Base-by-base conservation (phyloP, 2,329 filamentous ascomycete species). In the Colletotrichum cordylinicola region DNA sequence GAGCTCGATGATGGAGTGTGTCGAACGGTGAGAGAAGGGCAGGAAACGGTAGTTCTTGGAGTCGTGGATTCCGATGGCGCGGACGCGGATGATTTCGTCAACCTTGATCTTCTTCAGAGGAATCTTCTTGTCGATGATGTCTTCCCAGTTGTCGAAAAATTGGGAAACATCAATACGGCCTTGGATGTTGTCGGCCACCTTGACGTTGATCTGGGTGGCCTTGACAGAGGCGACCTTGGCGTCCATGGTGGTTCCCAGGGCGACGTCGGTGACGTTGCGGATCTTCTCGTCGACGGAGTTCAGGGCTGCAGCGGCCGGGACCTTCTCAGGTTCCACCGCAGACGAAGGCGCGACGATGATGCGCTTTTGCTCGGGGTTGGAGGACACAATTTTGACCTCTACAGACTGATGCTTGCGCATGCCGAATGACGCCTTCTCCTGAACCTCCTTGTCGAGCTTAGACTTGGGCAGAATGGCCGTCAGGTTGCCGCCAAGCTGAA, bases 121-220 rank as follows among this genome's bases (percentile, higher is more conserved):
- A 33, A 92, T 89, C 84, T 96, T 98, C 74, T 93, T 91, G 81
- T 98, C 92, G 72, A 92, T 89, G 80, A 99, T 97, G 58, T 96
- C 93, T 62, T 98, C 94, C 93, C 94, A 98, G 13, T 89, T 89
- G 83, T 98, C 94, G 82, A 98, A 99, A 15, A 96, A 86, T 83
- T 98, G 95, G 2, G 97, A 98, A 8, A 97, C 91, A 81, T 98
- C 96, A 75, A 99, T 93, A 21, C 97, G 95, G n/a, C 96, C 97
- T 82, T 98, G 95, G 10, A 98, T 89, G 78, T 96, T 95, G 81
- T 98, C 95, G 58, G 95, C 94, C 67, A 98, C 89, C 79, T 94
- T 92, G 8, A 99, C 95, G 79, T 98, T 98, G 71, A 98, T 88
- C 83, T 99, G 97, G 0, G 96, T 98, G 65, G 93, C 93, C 84